Conservation (phyloP, 176 grass and related monocot species). For the Avena atlantica region DNA sequence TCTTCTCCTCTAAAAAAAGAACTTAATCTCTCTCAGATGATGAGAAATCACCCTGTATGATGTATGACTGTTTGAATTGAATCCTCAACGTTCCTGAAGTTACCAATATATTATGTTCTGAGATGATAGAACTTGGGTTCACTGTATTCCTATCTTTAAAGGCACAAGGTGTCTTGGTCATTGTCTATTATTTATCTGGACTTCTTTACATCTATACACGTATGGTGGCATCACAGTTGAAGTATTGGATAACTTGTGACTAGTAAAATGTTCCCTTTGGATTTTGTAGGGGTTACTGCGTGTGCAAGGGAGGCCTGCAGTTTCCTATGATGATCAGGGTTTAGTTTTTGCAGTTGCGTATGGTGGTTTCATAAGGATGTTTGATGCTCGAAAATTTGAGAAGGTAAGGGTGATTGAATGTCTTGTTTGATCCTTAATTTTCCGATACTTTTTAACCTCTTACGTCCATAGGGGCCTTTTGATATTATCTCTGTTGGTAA, state of each 20-base stretch:
- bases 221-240: not conserved
- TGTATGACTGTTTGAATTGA: constrained; percentile 11
- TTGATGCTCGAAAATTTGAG: constrained; percentile 88
- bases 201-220: not conserved
- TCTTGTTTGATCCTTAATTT: constrained; percentile 14
- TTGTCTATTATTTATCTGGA: constrained; percentile 11
- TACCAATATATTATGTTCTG: constrained; percentile 12
- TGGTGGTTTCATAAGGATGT: constrained; percentile 74
- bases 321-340: constrained; percentile 97
- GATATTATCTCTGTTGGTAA: constrained; percentile 74
- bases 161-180: not conserved
- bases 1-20: not conserved
- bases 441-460: constrained; percentile 25
- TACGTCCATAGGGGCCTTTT: constrained; percentile 74
- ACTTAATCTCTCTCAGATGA: not conserved
- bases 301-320: constrained; percentile 91
- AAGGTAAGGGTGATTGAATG: constrained; percentile 61
- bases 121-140: not conserved
- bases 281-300: constrained; percentile 76
- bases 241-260: constrained; percentile 3
- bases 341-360: constrained; percentile 89
- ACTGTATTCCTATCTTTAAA: not conserved
- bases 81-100: not conserved
- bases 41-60: constrained; percentile 22
- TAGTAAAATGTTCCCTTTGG: constrained; percentile 21